Conservation (phyloP, 192 early-diverging fungal genomes). For the Coemansia sp. region DNA sequence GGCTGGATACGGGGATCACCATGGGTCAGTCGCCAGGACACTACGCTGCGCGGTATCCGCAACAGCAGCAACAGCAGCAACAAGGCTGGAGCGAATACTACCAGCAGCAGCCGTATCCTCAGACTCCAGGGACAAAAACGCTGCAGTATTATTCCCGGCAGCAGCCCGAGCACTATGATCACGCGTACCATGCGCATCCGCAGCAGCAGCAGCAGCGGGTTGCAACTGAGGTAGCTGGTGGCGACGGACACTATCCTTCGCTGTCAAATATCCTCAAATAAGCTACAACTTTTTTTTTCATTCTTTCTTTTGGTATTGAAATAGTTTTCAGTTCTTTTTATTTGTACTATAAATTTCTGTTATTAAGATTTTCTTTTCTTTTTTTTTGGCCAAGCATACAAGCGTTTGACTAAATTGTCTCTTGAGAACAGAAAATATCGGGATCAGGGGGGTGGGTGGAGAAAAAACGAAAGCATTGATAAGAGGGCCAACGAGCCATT, state of each 20-base stretch:
- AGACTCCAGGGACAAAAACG: background rate
- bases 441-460: too few species aligned
- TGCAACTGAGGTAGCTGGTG: background rate
- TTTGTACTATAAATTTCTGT: too few species aligned
- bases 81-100: conserved; percentile 29
- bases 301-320: background rate
- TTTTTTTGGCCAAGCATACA: too few species aligned
- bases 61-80: conserved; percentile 1
- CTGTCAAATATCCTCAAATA: background rate
- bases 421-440: too few species aligned
- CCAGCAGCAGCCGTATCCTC: conserved; percentile 19
- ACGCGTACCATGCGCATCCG: conserved; percentile 18
- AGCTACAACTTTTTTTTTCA: background rate
- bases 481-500: too few species aligned
- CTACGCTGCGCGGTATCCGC: conserved; percentile 3
- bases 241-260: background rate
- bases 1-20: conserved; percentile 23
- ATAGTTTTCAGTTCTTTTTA: conserved; percentile 1
- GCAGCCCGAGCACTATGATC: conserved; percentile 21
- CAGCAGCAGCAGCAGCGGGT: conserved; percentile 12
- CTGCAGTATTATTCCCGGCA: conserved; percentile 3
- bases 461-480: too few species aligned
- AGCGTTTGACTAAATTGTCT: too few species aligned
- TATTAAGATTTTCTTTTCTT: too few species aligned
- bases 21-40: conserved; percentile 18